A percentile compares a stretch with the other conserved stretches of the same genome.
Conservation (phyloP, 306 rosid species). For the Sicyos baderoa region DNA sequence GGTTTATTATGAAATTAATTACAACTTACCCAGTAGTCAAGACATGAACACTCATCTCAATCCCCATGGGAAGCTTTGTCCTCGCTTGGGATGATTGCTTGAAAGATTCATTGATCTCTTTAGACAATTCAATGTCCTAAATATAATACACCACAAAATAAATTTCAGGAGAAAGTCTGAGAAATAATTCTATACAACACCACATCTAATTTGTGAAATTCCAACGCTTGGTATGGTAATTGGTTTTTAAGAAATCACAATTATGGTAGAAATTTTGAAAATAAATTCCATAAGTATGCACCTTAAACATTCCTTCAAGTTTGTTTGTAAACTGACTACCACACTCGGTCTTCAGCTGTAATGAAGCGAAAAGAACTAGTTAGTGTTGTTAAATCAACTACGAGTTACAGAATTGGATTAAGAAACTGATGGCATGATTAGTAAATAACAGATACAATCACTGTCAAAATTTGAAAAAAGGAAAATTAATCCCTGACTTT, state of each 20-base stretch:
- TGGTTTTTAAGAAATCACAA: not conserved
- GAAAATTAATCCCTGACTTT: slow-evolving; percentile 49
- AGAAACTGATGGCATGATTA: slow-evolving; percentile 16
- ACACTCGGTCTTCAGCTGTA: slow-evolving; percentile 94
- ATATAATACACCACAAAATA: slow-evolving; percentile 1
- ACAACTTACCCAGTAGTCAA: slow-evolving; percentile 85
- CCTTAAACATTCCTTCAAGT: slow-evolving; percentile 99
- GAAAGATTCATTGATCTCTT: slow-evolving; percentile 98
- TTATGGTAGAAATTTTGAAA: slow-evolving; percentile 4
- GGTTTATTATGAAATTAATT: not conserved
- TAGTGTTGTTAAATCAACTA: not conserved
- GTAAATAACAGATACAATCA: slow-evolving; percentile 10
- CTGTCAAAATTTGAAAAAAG: not conserved
- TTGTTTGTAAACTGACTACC: slow-evolving; percentile 99
- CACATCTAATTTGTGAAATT: not conserved
- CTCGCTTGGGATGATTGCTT: slow-evolving; percentile 99
- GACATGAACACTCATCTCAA: slow-evolving; percentile 98
- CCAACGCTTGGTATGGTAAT: not conserved
- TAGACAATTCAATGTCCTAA: slow-evolving; percentile 95
- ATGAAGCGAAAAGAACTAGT: slow-evolving; percentile 25
- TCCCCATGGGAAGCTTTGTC: slow-evolving; percentile 94
- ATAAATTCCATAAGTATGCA: slow-evolving; percentile 25
- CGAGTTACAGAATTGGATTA: not conserved
- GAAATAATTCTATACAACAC: too few species aligned
- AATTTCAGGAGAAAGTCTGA: not conserved